A percentile compares a stretch with the other conserved stretches of the same genome.
Conservation (phyloP, 2,329 filamentous ascomycete genomes). For the Amphichorda felina region DNA sequence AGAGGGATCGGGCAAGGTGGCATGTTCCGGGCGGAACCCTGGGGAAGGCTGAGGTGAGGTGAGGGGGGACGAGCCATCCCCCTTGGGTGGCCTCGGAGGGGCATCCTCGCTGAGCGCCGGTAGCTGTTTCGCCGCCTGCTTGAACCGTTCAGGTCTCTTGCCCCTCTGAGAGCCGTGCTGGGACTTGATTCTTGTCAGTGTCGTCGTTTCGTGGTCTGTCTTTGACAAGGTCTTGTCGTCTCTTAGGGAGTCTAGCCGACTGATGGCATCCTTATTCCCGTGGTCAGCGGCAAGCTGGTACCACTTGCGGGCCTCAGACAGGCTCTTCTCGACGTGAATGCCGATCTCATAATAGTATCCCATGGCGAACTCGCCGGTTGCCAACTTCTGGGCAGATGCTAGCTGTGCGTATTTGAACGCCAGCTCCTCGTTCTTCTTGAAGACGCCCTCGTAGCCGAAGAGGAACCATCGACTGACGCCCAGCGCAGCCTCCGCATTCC, state of each 20-base stretch:
- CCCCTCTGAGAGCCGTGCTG: conserved; percentile 60
- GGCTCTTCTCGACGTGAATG: conserved; percentile 75
- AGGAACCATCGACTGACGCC: conserved; percentile 98
- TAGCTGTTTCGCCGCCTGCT: conserved; percentile 33
- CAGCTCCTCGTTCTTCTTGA: conserved; percentile 90
- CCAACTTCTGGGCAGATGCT: conserved; percentile 68
- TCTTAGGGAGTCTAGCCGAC: conserved; percentile 72
- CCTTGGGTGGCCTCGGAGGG: conserved; percentile 9
- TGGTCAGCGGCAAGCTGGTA: conserved; percentile 82
- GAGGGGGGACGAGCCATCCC: conserved; percentile 16
- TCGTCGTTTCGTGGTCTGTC: conserved; percentile 84
- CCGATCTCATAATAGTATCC: conserved; percentile 97
- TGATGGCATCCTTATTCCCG: conserved; percentile 80
- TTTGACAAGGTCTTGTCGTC: conserved; percentile 77
- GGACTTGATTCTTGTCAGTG: conserved; percentile 77
- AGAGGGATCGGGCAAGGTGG: conserved; percentile 35
- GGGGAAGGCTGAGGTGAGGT: conserved; percentile 30
- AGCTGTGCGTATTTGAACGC: conserved; percentile 85
- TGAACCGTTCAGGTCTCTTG: conserved; percentile 47
- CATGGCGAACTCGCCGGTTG: conserved; percentile 91
- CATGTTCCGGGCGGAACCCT: conserved; percentile 23
- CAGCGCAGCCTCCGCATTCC: conserved; percentile 86
- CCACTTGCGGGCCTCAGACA: conserved; percentile 76
- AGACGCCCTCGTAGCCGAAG: conserved; percentile 84
- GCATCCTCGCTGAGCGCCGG: conserved; percentile 35